Base-by-base conservation (phyloP, 164 flowering plant species). In the Tetrastigma voinierianum region DNA sequence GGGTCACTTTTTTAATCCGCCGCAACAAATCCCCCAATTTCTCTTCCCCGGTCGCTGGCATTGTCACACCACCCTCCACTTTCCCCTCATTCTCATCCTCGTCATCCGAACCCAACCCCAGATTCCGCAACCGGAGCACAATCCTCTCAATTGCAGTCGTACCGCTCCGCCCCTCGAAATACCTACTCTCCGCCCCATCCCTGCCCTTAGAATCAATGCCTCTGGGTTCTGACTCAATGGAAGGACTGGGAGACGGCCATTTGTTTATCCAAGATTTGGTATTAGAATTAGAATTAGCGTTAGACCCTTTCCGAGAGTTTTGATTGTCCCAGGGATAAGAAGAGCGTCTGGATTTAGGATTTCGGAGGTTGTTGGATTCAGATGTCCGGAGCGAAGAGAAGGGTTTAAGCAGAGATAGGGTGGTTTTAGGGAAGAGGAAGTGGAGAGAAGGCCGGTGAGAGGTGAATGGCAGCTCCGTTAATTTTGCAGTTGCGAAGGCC, bases 1-100 rank as follows among this genome's bases (percentile, higher is more conserved):
- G 0, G 97, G 94, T 58, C 95, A 73, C 53, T 84, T 70, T n/a
- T n/a, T 98, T 98, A 96, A 60, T 84, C 92, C 93, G 74, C 78
- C 73, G 79, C 78, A 96, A 78, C 80, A 96, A 80, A 72, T 92
- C 91, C 59, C 91, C 94, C 61, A 92, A 65, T 51, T 75, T 88
- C 84, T 87, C 95, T 21, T 89, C 92, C 19, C 89, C 90, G 1
- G 61, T 77, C 54, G 65, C 67, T 57, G 55, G 68, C 68, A 61
- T 64, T 17, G 8, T 54, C 57, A 54, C 61, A 8, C 24, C 51
- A 16, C 61, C 54, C 10, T 58, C 60, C 75, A 57, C 46, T 60
- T 17, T 68, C 10, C 40, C 73, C 1, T 25, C 76, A 51, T 63
- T 74, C 9, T 45, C 81, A 2, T 66, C 82, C 17, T 64, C 94